Evolutionary conservation across 306 rosid genomes (phyloP), one percentile per base, ranked within the genome.

Genomic region (Cicer arietinum): DNA sequence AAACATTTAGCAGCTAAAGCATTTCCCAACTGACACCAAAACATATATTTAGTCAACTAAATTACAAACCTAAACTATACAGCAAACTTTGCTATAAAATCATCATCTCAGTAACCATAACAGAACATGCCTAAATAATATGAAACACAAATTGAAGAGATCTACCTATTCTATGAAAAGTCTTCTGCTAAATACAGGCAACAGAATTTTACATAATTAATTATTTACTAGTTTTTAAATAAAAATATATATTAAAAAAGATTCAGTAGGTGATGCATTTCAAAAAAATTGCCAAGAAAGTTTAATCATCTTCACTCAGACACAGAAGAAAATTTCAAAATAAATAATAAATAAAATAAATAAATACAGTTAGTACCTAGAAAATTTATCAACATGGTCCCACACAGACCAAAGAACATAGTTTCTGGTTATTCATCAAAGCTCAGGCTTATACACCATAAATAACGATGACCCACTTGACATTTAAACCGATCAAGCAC

Each of bases 381-480:
- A 83, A 76, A 61, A 74, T 78, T 82, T 11, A 42, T 20, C 37
- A 44, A 18, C 74, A 85, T 40, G 45, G 45, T 35, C 67, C 71
- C 78, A 35, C 79, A 75, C 79, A 79, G 46, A 47, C 80, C 71
- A 78, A 80, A 77, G 63, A 20, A 64, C 14, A 64, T 53, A 16
- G 22, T 54, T 69, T 56, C 43, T 63, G 81, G 44, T 37, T 14
- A 69, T 10, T 39, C 54, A 77, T 61, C 74, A 66, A 53, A 84
- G 63, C 42, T 52, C 25, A 83, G 69, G 7, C 59, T 71, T 72
- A 40, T 69, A 43, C 30, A 60, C 69, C 25, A 30, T 35, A 90
- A 85, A 69, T 25, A 77, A 22, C 13, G 78, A 77, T 81, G 71
- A 79, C 86, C 82, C 83, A 77, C 69, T 63, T 67, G 86, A 81